These are phyloP conservation scores for Craterostigma plantagineum DNA, from an alignment of 257 asterid species.

Conservation along the genomic window DNA sequence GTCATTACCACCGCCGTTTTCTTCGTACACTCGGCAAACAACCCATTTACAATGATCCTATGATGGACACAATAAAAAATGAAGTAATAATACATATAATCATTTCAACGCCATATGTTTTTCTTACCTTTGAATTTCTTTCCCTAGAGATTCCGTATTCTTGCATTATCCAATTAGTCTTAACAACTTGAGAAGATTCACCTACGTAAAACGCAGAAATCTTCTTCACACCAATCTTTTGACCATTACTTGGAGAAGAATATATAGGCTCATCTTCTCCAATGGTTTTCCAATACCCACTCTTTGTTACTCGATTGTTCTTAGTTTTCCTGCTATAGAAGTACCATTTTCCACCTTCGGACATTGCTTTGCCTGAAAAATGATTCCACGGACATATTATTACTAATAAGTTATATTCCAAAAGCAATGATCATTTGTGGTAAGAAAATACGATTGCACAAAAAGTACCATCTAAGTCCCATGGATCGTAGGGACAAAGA, in stretches of 20 bases:
- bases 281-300: constrained; percentile 63
- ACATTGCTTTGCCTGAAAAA: constrained; percentile 76
- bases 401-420: not conserved
- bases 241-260: constrained; percentile 18
- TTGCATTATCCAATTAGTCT: constrained; percentile 86
- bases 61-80: not conserved
- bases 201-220: constrained; percentile 48
- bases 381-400: not conserved
- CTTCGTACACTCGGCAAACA: constrained; percentile 66
- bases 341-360: constrained; percentile 85
- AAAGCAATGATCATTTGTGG: not conserved
- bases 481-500: constrained; percentile 81
- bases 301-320: constrained; percentile 30
- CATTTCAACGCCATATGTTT: not conserved
- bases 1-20: constrained; percentile 18
- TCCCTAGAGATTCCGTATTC: constrained; percentile 41
- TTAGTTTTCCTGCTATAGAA: constrained; percentile 75
- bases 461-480: constrained; percentile 66
- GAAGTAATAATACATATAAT: not conserved
- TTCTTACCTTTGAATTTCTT: not conserved
- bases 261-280: constrained; percentile 64
- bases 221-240: constrained; percentile 52
- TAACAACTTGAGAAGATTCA: constrained; percentile 31
- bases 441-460: not conserved
- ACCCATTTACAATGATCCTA: constrained; percentile 89